Conservation (phyloP, 2,329 filamentous ascomycete genomes). For the Mariannaea sp. region DNA sequence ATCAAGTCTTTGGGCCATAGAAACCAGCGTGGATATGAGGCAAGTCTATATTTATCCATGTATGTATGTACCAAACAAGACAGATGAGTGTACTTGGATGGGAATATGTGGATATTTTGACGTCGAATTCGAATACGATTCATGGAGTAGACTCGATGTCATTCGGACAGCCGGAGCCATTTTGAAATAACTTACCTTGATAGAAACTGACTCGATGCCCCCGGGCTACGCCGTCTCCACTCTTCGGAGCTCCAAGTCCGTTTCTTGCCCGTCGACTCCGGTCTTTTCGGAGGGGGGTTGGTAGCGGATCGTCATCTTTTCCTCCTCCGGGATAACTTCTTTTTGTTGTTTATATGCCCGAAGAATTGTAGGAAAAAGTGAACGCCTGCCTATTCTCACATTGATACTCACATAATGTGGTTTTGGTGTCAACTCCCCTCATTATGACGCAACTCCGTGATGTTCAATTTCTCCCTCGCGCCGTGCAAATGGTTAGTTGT, state of each 20-base stretch:
- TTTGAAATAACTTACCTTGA: too few species aligned
- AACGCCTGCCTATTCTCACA: constrained; percentile 8
- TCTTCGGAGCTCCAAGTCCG: constrained; percentile 22
- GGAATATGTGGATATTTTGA: too few species aligned
- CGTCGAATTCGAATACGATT: too few species aligned
- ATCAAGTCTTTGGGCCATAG: too few species aligned
- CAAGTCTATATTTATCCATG: too few species aligned
- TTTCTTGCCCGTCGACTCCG: not conserved
- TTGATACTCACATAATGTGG: constrained; percentile 4
- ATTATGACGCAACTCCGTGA: constrained; percentile 27
- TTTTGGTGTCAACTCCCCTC: constrained; percentile 1
- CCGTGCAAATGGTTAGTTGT: constrained; percentile 32
- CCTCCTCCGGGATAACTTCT: too few species aligned
- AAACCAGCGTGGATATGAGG: too few species aligned
- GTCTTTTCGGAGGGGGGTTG: too few species aligned
- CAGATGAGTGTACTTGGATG: too few species aligned
- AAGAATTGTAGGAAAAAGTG: not conserved
- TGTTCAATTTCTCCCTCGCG: constrained; percentile 25
- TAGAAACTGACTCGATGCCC: not conserved
- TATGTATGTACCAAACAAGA: too few species aligned
- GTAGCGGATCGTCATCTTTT: too few species aligned
- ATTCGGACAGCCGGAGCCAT: not conserved
- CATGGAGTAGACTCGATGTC: too few species aligned
- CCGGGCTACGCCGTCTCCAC: constrained; percentile 1
- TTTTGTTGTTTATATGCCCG: not conserved